A percentile compares a stretch with the other conserved stretches of the same genome.
Conservation (phyloP, 2,329 filamentous ascomycete species). For the Bipolaris sorokiniana region DNA sequence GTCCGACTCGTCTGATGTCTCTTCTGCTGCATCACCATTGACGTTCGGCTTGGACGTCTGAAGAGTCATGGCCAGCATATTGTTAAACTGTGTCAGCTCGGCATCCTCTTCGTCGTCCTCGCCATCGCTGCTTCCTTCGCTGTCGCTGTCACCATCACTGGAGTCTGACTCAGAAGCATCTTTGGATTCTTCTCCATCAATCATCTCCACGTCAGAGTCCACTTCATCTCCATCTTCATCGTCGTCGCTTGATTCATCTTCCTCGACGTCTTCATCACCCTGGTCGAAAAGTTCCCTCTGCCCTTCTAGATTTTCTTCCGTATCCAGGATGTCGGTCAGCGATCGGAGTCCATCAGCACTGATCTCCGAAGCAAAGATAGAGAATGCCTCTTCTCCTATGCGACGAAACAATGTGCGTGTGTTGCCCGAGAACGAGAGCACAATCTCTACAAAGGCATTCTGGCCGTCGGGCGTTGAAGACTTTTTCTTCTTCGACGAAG, state of each 20-base stretch:
- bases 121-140: constrained; percentile 15
- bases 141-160: constrained; percentile 32
- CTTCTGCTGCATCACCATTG: constrained; percentile 66
- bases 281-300: constrained; percentile 85
- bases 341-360: constrained; percentile 74
- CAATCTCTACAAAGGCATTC: constrained; percentile 73
- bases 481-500: constrained; percentile 53
- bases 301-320: constrained; percentile 80
- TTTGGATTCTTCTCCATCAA: constrained; percentile 47
- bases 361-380: constrained; percentile 77
- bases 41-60: constrained; percentile 65
- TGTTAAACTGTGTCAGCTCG: constrained; percentile 69
- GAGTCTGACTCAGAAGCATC: constrained; percentile 20
- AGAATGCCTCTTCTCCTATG: constrained; percentile 86
- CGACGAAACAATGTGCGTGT: constrained; percentile 84
- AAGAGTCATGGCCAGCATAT: constrained; percentile 77
- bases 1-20: constrained; percentile 69
- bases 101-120: constrained; percentile 52
- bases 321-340: constrained; percentile 71
- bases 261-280: constrained; percentile 51
- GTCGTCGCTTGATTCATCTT: constrained; percentile 53
- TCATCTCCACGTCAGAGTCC: constrained; percentile 53
- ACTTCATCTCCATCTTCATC: constrained; percentile 58
- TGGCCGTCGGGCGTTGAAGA: constrained; percentile 31
- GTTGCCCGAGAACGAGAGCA: constrained; percentile 87